Conservation (phyloP, 345 rosid species). For the Mangifera indica region DNA sequence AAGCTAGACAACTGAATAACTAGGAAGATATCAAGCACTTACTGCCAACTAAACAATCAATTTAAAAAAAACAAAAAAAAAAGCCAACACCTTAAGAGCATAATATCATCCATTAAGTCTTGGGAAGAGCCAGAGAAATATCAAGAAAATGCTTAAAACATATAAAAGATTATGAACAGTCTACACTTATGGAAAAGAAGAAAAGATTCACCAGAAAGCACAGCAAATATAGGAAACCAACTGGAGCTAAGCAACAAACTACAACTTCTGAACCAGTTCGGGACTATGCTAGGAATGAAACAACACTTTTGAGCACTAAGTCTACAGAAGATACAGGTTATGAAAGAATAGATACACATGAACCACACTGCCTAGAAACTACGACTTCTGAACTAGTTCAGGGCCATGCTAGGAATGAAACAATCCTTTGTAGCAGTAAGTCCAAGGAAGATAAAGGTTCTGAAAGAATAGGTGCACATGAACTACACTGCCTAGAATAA, state of each 20-base stretch:
- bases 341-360: not conserved
- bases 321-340: not conserved
- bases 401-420: not conserved
- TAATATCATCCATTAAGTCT: not conserved
- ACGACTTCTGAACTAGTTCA: not conserved
- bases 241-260: not conserved
- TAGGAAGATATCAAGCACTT: not conserved
- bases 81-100: not conserved
- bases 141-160: not conserved
- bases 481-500: not conserved
- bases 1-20: not conserved
- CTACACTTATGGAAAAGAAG: not conserved
- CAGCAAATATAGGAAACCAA: not conserved
- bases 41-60: not conserved
- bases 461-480: not conserved
- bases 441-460: not conserved
- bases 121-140: not conserved
- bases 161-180: not conserved
- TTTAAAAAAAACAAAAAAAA: not conserved
- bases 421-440: not conserved
- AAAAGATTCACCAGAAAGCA: not conserved
- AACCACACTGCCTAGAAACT: no score
- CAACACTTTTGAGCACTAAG: not conserved
- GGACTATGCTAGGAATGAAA: not conserved
- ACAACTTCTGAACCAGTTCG: not conserved